A percentile compares a stretch with the other conserved stretches of the same genome.
Evolutionary conservation across 73 alveolate species (phyloP).

Genomic region (Paramecium primaurelia): DNA sequence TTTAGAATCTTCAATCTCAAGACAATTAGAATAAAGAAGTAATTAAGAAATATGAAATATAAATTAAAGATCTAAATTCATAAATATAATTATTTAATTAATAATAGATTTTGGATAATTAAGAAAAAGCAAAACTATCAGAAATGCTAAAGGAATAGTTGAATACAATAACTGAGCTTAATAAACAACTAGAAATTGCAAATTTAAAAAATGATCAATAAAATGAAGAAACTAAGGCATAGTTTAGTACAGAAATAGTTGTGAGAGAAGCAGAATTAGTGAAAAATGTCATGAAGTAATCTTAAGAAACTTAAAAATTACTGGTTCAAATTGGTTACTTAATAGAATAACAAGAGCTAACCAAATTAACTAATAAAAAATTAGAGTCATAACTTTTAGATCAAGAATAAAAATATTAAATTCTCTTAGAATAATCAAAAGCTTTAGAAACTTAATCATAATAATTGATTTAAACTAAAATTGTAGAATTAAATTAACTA

Average conservation of each 20-base stretch:
- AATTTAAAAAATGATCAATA: background rate
- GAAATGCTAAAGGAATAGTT: background rate
- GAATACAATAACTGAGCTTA: background rate
- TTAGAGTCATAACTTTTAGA: background rate
- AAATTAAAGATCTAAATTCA: background rate
- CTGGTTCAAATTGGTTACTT: background rate
- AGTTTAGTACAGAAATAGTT: background rate
- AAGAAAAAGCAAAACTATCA: background rate
- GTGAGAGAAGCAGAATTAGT: background rate
- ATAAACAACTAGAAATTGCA: background rate
- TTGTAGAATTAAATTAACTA: background rate
- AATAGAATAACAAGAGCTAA: background rate
- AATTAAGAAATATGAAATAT: background rate
- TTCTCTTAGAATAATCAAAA: background rate
- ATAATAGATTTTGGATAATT: background rate
- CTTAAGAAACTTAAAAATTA: background rate
- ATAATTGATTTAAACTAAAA: background rate
- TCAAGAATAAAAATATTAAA: background rate
- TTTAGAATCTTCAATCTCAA: background rate
- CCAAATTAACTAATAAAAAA: background rate
- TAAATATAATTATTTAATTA: background rate
- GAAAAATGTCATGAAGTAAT: background rate
- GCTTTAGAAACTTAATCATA: background rate
- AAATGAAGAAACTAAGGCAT: background rate
- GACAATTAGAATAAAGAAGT: background rate